These are phyloP conservation scores for Daucus carota DNA, from an alignment of 129 eudicot genomes.

Conservation along the genomic window DH1_v3.0 NC_030388.2:17435501-17436000, in stretches of 20 bases:
- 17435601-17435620: slow-evolving; percentile 92
- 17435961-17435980: slow-evolving; percentile 37
- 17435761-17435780: slow-evolving; percentile 94
- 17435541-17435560: slow-evolving; percentile 83
- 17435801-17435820: slow-evolving; percentile 84
- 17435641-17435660: slow-evolving; percentile 85
- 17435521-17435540: background rate
- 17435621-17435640: slow-evolving; percentile 97
- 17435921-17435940: slow-evolving; percentile 67
- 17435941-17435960: slow-evolving; percentile 46
- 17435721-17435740: slow-evolving; percentile 98
- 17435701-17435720: slow-evolving; percentile 82
- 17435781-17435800: slow-evolving; percentile 58
- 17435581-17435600: slow-evolving; percentile 92
- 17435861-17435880: slow-evolving; percentile 56
- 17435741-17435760: slow-evolving; percentile 68
- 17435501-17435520: background rate
- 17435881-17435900: slow-evolving; percentile 79
- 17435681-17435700: slow-evolving; percentile 81
- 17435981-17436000: slow-evolving; percentile 28
- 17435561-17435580: slow-evolving; percentile 84
- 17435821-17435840: slow-evolving; percentile 77
- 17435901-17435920: slow-evolving; percentile 75
- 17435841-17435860: slow-evolving; percentile 67
- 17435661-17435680: slow-evolving; percentile 99